phyloP scores from a whole-genome alignment of 2,329 filamentous ascomycete species.

The Trichoderma asperellum region DNA sequence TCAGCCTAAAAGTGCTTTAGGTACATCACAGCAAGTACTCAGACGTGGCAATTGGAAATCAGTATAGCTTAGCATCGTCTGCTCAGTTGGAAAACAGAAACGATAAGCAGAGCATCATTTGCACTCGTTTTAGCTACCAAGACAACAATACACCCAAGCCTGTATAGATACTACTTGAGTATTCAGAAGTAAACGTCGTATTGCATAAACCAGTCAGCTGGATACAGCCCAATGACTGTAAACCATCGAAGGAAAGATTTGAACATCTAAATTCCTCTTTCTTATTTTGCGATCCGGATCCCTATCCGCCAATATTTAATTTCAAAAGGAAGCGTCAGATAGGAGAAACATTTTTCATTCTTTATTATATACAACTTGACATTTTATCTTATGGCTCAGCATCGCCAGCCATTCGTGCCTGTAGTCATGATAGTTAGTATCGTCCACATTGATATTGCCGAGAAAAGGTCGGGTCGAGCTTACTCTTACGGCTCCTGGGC shows the following conservation, averaged over 20 bases:
- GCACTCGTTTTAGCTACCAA: background rate
- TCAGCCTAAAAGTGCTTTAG: constrained; percentile 15
- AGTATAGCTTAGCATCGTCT: background rate
- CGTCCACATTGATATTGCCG: background rate
- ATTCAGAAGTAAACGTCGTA: background rate
- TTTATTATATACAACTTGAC: constrained; percentile 45
- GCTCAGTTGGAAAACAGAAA: background rate
- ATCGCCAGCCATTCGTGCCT: constrained; percentile 62
- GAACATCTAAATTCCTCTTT: background rate
- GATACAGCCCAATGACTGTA: background rate
- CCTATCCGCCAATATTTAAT: background rate
- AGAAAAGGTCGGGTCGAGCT: constrained; percentile 42
- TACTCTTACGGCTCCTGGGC: constrained; percentile 67
- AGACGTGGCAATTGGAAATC: background rate
- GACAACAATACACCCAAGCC: background rate
- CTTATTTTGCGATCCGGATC: background rate
- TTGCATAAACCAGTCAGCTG: background rate
- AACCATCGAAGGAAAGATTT: background rate
- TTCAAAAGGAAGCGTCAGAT: background rate
- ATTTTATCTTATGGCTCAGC: constrained; percentile 50
- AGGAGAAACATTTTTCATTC: constrained; percentile 10
- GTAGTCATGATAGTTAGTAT: constrained; percentile 34
- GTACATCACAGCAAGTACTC: constrained; percentile 13
- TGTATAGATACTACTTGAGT: too few species aligned
- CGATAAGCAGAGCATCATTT: background rate